phyloP scores from a whole-genome alignment of 345 rosid species.

The Boechera retrofracta region DNA sequence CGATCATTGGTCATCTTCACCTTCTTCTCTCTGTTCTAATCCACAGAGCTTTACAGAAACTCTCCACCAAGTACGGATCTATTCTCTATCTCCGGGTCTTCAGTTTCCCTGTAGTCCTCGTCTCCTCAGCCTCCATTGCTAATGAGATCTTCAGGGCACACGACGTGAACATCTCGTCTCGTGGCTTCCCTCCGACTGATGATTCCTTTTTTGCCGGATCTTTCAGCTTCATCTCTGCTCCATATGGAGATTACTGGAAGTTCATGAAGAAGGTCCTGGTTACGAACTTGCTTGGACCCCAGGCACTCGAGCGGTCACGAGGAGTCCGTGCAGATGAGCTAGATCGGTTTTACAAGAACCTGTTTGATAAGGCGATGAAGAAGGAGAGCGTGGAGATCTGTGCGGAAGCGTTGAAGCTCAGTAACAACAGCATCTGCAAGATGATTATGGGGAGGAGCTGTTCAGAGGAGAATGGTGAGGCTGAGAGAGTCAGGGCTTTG shows the following conservation, averaged over 20 bases:
- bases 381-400: conserved; percentile 17
- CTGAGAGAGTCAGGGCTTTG: not conserved
- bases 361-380: conserved; percentile 21
- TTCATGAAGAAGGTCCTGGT: conserved; percentile 42
- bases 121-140: conserved; percentile 23
- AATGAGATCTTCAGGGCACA: conserved; percentile 27
- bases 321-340: conserved; percentile 17
- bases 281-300: conserved; percentile 20
- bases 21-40: not conserved
- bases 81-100: conserved; percentile 24
- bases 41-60: conserved; percentile 15
- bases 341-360: not conserved
- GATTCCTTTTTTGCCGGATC: not conserved
- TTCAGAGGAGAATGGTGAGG: conserved; percentile 29
- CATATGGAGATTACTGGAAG: conserved; percentile 36
- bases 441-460: conserved; percentile 29
- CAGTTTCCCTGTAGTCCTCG: not conserved
- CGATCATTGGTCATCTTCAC: conserved; percentile 27
- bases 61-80: conserved; percentile 28
- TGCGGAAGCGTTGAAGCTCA: conserved; percentile 4
- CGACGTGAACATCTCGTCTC: conserved; percentile 27
- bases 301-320: conserved; percentile 12
- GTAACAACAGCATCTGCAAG: conserved; percentile 14
- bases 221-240: not conserved
- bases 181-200: not conserved